Evolutionary conservation across 2,329 filamentous ascomycete genomes (phyloP).

Genomic region (Fusarium vanettenii): DNA sequence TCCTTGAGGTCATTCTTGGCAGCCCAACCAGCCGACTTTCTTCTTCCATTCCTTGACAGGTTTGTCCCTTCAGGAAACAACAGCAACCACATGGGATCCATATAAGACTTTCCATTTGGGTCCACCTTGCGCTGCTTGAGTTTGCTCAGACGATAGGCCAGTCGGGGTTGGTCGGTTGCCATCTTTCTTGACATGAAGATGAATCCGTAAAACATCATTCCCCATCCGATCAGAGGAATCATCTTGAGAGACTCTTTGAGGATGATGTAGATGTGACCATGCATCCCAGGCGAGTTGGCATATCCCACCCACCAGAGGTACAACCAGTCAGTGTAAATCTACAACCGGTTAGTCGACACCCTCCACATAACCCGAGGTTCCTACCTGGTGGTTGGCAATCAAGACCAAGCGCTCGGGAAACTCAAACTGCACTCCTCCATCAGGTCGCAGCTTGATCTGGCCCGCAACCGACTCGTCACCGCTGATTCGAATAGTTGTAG

Average conservation of each 20-base stretch:
- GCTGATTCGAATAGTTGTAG: constrained; percentile 83
- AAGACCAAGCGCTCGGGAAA: constrained; percentile 86
- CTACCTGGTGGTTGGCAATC: constrained; percentile 86
- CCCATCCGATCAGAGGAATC: constrained; percentile 82
- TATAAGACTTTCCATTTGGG: constrained; percentile 64
- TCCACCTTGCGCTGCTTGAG: constrained; percentile 69
- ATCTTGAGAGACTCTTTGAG: constrained; percentile 87
- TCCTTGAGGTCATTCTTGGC: constrained; percentile 80
- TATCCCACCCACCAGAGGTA: constrained; percentile 97
- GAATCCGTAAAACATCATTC: constrained; percentile 89
- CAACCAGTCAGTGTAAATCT: constrained; percentile 91
- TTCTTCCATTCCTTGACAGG: constrained; percentile 75
- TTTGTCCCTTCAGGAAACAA: constrained; percentile 93
- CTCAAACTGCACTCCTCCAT: constrained; percentile 80
- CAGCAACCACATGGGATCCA: constrained; percentile 89
- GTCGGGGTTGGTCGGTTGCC: constrained; percentile 80
- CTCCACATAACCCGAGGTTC: neutral
- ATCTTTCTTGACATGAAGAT: constrained; percentile 94
- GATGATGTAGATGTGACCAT: constrained; percentile 90
- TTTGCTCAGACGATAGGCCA: constrained; percentile 78
- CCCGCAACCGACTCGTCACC: constrained; percentile 83
- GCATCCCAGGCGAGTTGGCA: constrained; percentile 78
- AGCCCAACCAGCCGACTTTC: constrained; percentile 80
- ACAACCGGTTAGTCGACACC: constrained; percentile 38
- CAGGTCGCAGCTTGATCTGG: constrained; percentile 75